Evolutionary conservation across 768 basidiomycete species (phyloP).

Genomic region (Boletus rubroflammeus): DNA sequence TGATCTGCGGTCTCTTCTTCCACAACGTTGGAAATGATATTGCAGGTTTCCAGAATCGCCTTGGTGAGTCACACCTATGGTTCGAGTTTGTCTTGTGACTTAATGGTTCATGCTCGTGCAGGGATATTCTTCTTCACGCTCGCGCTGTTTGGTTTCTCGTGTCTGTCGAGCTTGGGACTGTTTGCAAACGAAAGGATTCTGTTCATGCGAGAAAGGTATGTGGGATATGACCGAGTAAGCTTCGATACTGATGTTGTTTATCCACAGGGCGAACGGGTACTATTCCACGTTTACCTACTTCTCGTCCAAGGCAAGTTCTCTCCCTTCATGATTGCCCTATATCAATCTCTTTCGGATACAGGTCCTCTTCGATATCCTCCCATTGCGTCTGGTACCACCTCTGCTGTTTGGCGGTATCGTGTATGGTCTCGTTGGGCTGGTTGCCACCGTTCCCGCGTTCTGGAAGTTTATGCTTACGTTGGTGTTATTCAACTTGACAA

Average conservation of each 20-base stretch:
- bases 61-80: conserved; percentile 46
- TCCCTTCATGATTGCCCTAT: neutral
- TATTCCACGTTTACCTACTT: conserved; percentile 98
- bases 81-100: neutral
- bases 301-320: conserved; percentile 68
- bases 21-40: conserved; percentile 90
- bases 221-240: neutral
- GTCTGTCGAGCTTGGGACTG: conserved; percentile 86
- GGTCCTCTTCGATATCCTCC: conserved; percentile 96
- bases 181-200: conserved; percentile 95
- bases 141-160: conserved; percentile 96
- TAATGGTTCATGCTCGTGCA: conserved; percentile 18
- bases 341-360: conserved; percentile 25
- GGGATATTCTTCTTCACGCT: conserved; percentile 97
- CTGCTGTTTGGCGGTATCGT: conserved; percentile 95
- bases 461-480: conserved; percentile 99
- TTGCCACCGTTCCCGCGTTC: conserved; percentile 83
- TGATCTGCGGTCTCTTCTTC: conserved; percentile 92
- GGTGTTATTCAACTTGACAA: conserved; percentile 95
- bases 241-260: neutral
- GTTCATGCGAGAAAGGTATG: conserved; percentile 96
- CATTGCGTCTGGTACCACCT: conserved; percentile 90
- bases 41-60: conserved; percentile 92
- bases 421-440: conserved; percentile 92
- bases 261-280: conserved; percentile 88